phyloP scores from a whole-genome alignment of 2,329 filamentous ascomycete species.

The Paraconiothyrium sp. region DNA sequence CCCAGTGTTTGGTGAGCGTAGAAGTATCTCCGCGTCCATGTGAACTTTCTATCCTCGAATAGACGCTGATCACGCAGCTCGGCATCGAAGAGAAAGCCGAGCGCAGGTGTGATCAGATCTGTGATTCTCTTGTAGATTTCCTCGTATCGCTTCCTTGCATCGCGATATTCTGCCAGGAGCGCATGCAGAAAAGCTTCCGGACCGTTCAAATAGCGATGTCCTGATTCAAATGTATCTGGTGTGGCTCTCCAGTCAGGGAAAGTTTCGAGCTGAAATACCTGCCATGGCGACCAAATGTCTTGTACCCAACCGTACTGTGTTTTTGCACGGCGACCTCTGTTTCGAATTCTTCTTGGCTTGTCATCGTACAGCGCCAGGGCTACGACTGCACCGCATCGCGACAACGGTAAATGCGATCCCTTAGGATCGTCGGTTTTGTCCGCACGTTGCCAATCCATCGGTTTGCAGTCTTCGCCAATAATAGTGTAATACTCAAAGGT shows the following conservation, averaged over 20 bases:
- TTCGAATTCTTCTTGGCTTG: constrained; percentile 60
- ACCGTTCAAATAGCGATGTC: constrained; percentile 67
- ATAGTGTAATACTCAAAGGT: constrained; percentile 73
- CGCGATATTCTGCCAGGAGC: constrained; percentile 67
- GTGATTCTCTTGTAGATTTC: constrained; percentile 67
- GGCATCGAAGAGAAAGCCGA: constrained; percentile 68
- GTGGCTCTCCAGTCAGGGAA: constrained; percentile 45
- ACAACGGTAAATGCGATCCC: constrained; percentile 66
- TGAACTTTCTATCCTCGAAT: constrained; percentile 69
- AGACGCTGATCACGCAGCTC: constrained; percentile 66
- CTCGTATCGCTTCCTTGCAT: constrained; percentile 67
- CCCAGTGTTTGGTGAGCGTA: constrained; percentile 66
- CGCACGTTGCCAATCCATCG: constrained; percentile 68
- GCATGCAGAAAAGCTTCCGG: constrained; percentile 69
- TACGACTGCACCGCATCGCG: constrained; percentile 68
- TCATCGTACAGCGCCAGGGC: constrained; percentile 66
- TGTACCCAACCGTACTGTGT: constrained; percentile 63
- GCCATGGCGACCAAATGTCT: constrained; percentile 69
- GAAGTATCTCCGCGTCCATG: constrained; percentile 69
- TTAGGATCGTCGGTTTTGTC: constrained; percentile 56
- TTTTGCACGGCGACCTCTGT: constrained; percentile 59
- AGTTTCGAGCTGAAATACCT: constrained; percentile 43
- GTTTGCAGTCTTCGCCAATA: constrained; percentile 64
- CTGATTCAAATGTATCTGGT: constrained; percentile 64
- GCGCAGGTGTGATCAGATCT: constrained; percentile 67